Evolutionary conservation across 148 eudicot species (phyloP).

Genomic region (Diospyros kaki): DNA sequence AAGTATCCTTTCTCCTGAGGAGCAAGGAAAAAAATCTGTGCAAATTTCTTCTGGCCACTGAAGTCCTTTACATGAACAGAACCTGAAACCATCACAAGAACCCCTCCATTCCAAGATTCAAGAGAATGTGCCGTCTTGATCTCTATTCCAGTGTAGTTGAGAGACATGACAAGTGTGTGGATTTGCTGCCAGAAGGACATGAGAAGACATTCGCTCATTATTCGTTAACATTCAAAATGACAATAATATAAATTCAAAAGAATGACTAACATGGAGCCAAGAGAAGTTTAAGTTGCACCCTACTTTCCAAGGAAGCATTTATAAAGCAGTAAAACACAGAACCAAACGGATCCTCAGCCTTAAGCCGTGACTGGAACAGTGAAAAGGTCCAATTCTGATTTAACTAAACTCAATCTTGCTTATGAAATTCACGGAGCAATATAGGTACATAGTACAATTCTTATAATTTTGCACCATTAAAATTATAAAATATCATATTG

Average conservation of each 20-base stretch:
- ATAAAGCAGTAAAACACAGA: background rate
- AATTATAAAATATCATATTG: too few species aligned
- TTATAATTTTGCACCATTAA: too few species aligned
- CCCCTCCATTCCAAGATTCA: conserved; percentile 95
- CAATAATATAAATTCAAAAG: background rate
- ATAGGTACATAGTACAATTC: too few species aligned
- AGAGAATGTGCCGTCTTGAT: conserved; percentile 83
- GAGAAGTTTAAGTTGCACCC: background rate
- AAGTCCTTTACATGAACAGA: conserved; percentile 57
- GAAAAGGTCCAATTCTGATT: too few species aligned
- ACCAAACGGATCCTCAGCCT: too few species aligned
- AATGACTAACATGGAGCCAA: background rate
- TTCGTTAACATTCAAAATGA: background rate
- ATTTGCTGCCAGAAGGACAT: conserved; percentile 69
- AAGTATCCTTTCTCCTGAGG: conserved; percentile 96
- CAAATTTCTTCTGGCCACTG: conserved; percentile 69
- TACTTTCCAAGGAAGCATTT: background rate
- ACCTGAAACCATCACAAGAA: conserved; percentile 86
- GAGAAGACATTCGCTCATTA: background rate
- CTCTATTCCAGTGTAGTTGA: conserved; percentile 61
- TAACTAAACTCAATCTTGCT: too few species aligned
- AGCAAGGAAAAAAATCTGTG: conserved; percentile 89
- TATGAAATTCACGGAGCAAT: too few species aligned
- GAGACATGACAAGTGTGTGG: conserved; percentile 72
- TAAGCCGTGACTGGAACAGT: too few species aligned